Evolutionary conservation across 2,329 filamentous ascomycete species (phyloP), one percentile per base, ranked within the genome.

Genomic region (Elsinoe perseae): DNA sequence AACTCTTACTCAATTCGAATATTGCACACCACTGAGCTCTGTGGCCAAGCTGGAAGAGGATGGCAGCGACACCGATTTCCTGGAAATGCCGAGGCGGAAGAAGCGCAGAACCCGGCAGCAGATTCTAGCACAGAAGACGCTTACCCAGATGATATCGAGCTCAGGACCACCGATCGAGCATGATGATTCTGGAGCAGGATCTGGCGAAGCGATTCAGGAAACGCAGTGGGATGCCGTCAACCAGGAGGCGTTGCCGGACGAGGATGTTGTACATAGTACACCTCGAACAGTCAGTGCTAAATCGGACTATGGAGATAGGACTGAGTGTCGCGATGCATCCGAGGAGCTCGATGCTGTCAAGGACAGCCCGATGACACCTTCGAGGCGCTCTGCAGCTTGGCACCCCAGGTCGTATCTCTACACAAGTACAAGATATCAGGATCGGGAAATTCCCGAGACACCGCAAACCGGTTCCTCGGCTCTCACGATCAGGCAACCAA

Each of bases 381-480:
- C 10, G 7, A 12, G 20, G 9, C 34, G 10, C 2, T 27, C 18
- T 12, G 9, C 12, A 14, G 2, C 12, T 9, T 9, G 8, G 10
- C 34, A 28, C 4, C 21, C 10, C 14, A 21, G 3, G 10, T 28
- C n/a, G 6, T 16, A 7, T 8, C 20, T 16, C 6, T 23, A 10
- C 14, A 55, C 52, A 14, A 12, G 21, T n/a, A 20, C 5, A 7
- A 53, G 25, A 32, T 16, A 21, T 12, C 32, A 53, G 6, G 28
- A 36, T 36, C 28, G 32, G 10, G 61, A 63, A 43, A 61, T 65
- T n/a, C 64, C 64, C 7, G 40, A 44, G 20, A 44, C 40, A 23
- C 40, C 40, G 23, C 54, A 56, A 9, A 30, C 42, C 14, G 43
- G 20, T 3, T 46, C 54, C 1, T 57, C 56, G 28, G 32, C 36